Percentiles rank a stretch among this genome's conserved stretches.
Conservation (phyloP, 2,329 filamentous ascomycete species). For the Ascosphaera acerosa region DNA sequence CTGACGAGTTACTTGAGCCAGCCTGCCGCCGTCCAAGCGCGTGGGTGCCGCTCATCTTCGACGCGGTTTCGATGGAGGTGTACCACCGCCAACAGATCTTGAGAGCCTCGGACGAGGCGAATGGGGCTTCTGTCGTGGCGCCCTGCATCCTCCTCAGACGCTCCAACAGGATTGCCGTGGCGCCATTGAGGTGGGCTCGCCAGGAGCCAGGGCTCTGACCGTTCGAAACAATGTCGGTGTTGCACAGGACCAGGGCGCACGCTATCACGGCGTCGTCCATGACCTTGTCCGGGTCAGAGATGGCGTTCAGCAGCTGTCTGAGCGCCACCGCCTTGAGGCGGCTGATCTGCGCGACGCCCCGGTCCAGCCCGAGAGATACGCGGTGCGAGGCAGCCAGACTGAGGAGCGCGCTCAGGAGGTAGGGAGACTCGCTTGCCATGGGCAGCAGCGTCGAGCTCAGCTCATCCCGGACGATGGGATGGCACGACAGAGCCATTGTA, state of each 20-base stretch:
- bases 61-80: constrained; percentile 6
- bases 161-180: constrained; percentile 5
- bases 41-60: constrained; percentile 5
- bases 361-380: constrained; percentile 15
- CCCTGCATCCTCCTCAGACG: constrained; percentile 4
- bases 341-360: constrained; percentile 9
- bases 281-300: constrained; percentile 3
- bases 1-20: too few relatives aligned
- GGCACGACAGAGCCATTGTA: constrained; percentile 11
- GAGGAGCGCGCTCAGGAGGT: constrained; percentile 6
- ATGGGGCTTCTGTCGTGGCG: constrained; percentile 1
- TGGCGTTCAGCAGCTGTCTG: constrained; percentile 3
- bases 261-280: constrained; percentile 5
- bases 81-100: constrained; percentile 6
- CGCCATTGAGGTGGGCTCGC: constrained; percentile 6
- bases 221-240: constrained; percentile 5
- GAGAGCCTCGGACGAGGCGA: constrained; percentile 2
- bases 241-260: constrained; percentile 5
- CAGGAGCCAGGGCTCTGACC: constrained; percentile 5
- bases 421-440: constrained; percentile 7
- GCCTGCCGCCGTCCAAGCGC: too few relatives aligned
- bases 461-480: constrained; percentile 6
- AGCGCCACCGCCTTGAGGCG: constrained; percentile 4
- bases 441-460: constrained; percentile 7
- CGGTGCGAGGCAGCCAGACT: constrained; percentile 7